Evolutionary conservation across 441 rosid species (phyloP).

Genomic region (Lepidium campestre): DNA sequence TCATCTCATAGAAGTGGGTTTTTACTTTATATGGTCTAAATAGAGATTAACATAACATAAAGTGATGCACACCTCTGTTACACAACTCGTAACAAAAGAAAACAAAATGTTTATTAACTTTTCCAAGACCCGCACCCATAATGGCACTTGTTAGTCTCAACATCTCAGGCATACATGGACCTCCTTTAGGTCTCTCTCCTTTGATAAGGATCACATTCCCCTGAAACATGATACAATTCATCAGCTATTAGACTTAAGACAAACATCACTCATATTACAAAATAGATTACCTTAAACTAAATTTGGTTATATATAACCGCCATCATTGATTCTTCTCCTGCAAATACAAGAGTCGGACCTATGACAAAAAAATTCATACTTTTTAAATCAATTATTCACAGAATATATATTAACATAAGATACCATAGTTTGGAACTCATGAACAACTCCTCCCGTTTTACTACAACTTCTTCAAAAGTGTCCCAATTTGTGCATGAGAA

Average conservation of each 20-base stretch:
- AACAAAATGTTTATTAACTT: constrained; percentile 30
- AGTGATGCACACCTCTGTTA: not conserved
- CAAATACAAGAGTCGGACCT: constrained; percentile 98
- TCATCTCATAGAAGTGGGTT: not conserved
- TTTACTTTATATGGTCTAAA: not conserved
- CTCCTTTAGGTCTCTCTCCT: constrained; percentile 98
- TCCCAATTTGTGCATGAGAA: too few species aligned
- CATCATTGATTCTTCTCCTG: constrained; percentile 93
- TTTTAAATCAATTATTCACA: not conserved
- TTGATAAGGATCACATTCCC: constrained; percentile 86
- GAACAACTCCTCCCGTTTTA: too few species aligned
- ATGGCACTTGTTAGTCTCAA: constrained; percentile 97
- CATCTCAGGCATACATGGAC: constrained; percentile 99
- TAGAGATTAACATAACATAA: not conserved
- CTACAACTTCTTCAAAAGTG: too few species aligned
- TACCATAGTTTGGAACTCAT: too few species aligned
- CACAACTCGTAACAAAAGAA: too few species aligned
- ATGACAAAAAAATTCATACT: constrained; percentile 17
- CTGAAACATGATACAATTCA: constrained; percentile 32
- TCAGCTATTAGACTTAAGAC: not conserved
- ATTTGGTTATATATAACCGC: constrained; percentile 69
- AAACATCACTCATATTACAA: not conserved
- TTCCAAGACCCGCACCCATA: constrained; percentile 98
- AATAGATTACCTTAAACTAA: constrained; percentile 61
- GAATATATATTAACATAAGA: too few species aligned